Conservation (phyloP, 2,329 filamentous ascomycete species). For the Aspergillus versicolor region DNA sequence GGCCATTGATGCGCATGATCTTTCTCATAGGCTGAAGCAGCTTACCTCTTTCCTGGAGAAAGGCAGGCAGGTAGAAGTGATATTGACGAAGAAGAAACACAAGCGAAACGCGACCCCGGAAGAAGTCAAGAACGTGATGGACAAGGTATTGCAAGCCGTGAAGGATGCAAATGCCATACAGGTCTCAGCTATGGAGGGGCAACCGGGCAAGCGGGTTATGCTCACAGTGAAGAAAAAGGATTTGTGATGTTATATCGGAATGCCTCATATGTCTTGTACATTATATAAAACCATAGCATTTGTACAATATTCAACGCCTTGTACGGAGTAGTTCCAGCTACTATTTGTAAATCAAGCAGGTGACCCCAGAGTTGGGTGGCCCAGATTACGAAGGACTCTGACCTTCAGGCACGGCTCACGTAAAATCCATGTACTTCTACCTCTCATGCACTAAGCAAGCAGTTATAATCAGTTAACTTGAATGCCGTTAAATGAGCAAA, state of each 20-base stretch:
- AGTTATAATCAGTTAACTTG: too few species aligned
- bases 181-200: conserved; percentile 43
- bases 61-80: conserved; percentile 72
- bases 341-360: background rate
- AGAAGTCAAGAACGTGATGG: conserved; percentile 62
- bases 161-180: conserved; percentile 44
- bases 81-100: conserved; percentile 66
- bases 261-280: conserved; percentile 13
- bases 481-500: too few species aligned
- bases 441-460: too few species aligned
- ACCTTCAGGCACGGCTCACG: background rate
- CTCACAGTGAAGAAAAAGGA: conserved; percentile 38
- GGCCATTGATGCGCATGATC: conserved; percentile 75
- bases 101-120: conserved; percentile 60
- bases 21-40: conserved; percentile 68
- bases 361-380: background rate
- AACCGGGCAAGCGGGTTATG: conserved; percentile 37
- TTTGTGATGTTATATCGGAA: background rate
- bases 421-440: too few species aligned
- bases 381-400: too few species aligned
- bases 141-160: conserved; percentile 48
- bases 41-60: conserved; percentile 68
- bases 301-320: background rate
- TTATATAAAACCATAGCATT: background rate
- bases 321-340: background rate